Percentiles rank a stretch among this genome's conserved stretches.
Conservation (phyloP, 2,329 filamentous ascomycete genomes). For the Amphichorda felina region DNA sequence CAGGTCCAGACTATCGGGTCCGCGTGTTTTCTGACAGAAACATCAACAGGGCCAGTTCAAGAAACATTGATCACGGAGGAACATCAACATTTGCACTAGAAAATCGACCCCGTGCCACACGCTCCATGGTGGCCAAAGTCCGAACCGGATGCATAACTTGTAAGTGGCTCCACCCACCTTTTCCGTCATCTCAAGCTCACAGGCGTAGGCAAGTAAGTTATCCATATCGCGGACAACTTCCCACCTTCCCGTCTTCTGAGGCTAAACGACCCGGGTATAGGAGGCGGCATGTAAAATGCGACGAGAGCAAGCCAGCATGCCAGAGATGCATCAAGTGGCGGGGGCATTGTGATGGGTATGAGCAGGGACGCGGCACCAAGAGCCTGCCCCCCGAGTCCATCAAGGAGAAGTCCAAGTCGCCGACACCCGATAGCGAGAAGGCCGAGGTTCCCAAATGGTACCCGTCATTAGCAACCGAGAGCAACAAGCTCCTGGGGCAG, state of each 20-base stretch:
- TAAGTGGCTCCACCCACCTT: constrained; percentile 6
- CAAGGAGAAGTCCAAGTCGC: not conserved
- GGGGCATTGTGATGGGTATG: constrained; percentile 17
- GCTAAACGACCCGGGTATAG: constrained; percentile 6
- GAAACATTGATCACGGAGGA: constrained; percentile 3
- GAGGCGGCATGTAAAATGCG: constrained; percentile 19
- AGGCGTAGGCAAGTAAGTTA: constrained; percentile 14
- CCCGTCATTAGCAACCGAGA: not conserved
- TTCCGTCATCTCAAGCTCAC: not conserved
- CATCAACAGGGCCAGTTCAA: no score
- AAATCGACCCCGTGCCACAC: constrained; percentile 14
- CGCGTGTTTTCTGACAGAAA: no score
- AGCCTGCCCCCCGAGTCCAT: constrained; percentile 1
- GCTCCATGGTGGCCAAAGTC: constrained; percentile 15
- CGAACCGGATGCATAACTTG: constrained; percentile 15
- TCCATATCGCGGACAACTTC: not conserved
- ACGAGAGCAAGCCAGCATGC: constrained; percentile 17
- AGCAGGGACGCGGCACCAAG: not conserved
- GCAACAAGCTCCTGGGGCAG: constrained; percentile 3
- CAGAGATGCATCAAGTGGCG: constrained; percentile 17
- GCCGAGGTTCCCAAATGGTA: constrained; percentile 1
- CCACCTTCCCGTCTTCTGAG: no score
- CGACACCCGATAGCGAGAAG: constrained; percentile 1
- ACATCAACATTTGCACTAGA: constrained; percentile 16
- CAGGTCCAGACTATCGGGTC: no score